Evolutionary conservation across 495 filamentous ascomycete species (phyloP).

Genomic region (Aspergillus sclerotioniger): DNA sequence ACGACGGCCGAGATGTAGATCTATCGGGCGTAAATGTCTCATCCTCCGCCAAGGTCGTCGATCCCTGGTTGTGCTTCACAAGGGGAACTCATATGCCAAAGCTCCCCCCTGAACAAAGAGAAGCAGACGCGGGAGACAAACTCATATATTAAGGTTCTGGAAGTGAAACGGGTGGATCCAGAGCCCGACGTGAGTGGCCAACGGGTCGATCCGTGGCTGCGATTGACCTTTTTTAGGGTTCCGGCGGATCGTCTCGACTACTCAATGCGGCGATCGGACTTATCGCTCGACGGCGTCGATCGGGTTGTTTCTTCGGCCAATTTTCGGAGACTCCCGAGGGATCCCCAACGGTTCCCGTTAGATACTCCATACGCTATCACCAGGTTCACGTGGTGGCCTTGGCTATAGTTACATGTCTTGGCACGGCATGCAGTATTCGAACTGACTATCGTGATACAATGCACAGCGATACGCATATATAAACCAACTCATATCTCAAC

Average conservation of each 20-base stretch:
- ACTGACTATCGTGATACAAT: too few species aligned
- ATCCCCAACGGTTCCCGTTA: not conserved
- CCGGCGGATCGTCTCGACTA: not conserved
- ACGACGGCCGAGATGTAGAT: not conserved
- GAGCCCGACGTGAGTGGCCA: not conserved
- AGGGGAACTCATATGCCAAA: not conserved
- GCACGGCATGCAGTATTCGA: not conserved
- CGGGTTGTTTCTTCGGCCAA: conserved; percentile 1
- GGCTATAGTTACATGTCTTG: not conserved
- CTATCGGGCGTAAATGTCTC: not conserved
- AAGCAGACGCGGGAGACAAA: not conserved
- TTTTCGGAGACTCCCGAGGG: conserved; percentile 1
- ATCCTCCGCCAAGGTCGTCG: not conserved
- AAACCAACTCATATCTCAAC: not conserved
- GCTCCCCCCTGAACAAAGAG: not conserved
- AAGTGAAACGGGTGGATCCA: conserved; percentile 1
- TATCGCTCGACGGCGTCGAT: not conserved
- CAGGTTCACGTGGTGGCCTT: not conserved
- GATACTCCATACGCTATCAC: too few species aligned
- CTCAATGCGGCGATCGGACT: not conserved
- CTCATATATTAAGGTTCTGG: conserved; percentile 3
- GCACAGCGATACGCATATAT: too few species aligned
- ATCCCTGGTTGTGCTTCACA: not conserved
- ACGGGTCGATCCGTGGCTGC: not conserved
- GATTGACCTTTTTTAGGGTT: not conserved